Base-by-base conservation (phyloP, 2,329 filamentous ascomycete species). In the Hypoxylon sp. region DNA sequence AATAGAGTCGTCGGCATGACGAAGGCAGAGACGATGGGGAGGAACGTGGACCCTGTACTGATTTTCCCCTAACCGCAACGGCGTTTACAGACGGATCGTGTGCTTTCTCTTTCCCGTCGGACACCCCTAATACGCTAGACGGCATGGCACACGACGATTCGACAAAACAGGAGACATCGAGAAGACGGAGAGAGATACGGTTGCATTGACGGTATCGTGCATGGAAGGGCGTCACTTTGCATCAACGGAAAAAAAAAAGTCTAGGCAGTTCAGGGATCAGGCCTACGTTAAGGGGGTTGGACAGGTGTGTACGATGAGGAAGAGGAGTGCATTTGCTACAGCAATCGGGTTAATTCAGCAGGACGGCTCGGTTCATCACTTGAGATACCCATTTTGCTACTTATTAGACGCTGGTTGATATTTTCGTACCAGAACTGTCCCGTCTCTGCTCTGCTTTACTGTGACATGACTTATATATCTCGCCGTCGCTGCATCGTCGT, bases 311-410 rank as follows among this genome's bases (percentile, higher is more conserved):
- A 52, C 40, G 26, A 38, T 9, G 27, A n/a, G 27, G 3, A 11
- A 33, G 45, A 45, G 33, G 29, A 21, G 27, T n/a, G 40, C 23
- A 27, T 18, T 35, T 17, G 31, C 23, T 13, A 21, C 15, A 15
- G 18, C 18, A 21, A 43, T 26, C 24, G 9, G 41, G 31, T 31
- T 37, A 31, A 31, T 40, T 49, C 37, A 40, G 50, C n/a, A 55
- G 42, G 55, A 54, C 4, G 24, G 46, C 40, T 51, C 52, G 42
- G n/a, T n/a, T n/a, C 40, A 56, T 55, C 26, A 55, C 56, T 64
- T 45, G 41, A 64, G 63, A 66, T 66, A 66, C 63, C 63, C 63
- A 58, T 59, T 63, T 40, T 35, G 31, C 24, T 47, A 52, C 15
- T 31, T 24, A 35, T 20, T 37, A 46, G 23, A 38, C 13, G 3